phyloP scores from a whole-genome alignment of 108 stramenopile species.

The Cylindrotheca fusiformis region DNA sequence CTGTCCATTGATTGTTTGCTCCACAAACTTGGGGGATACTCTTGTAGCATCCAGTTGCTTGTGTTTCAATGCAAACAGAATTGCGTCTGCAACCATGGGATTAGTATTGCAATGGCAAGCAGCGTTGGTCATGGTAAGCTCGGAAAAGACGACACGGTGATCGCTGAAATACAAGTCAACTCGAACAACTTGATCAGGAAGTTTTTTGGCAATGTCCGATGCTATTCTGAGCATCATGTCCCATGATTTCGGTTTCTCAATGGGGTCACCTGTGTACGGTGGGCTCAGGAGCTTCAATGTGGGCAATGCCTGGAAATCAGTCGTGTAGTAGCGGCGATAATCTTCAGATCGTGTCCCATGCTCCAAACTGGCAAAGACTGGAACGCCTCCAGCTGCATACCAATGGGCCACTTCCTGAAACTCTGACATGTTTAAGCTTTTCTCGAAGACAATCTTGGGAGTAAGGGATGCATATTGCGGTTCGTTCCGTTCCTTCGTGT shows the following conservation, averaged over 20 bases:
- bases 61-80: neutral
- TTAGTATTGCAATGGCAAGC: neutral
- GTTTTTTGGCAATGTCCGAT: neutral
- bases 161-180: neutral
- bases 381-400: neutral
- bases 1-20: neutral
- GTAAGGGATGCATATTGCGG: neutral
- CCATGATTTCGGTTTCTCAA: neutral
- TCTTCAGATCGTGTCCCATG: neutral
- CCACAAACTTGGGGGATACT: neutral
- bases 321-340: neutral
- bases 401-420: neutral
- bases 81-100: neutral
- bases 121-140: neutral
- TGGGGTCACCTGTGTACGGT: neutral
- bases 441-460: neutral
- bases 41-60: neutral
- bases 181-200: neutral
- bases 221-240: neutral
- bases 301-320: neutral
- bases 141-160: neutral
- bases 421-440: neutral
- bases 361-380: neutral
- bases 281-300: neutral
- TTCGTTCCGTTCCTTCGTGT: neutral